These are phyloP conservation scores for Aspergillus ochraceoroseus DNA, from an alignment of 2,329 filamentous ascomycete species.

Conservation along the genomic window DNA sequence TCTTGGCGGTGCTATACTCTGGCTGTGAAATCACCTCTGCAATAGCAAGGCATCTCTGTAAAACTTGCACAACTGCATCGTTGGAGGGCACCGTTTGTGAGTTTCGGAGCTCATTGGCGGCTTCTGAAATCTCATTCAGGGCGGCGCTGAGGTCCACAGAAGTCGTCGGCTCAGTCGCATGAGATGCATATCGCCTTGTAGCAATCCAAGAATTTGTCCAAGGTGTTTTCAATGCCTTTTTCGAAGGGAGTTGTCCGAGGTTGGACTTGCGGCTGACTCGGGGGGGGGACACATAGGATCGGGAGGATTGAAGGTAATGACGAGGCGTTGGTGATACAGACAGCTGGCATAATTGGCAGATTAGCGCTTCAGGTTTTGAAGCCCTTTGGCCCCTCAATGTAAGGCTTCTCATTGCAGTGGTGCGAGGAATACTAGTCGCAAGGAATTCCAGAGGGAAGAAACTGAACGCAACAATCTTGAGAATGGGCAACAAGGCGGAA, in stretches of 20 bases:
- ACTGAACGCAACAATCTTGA: constrained; percentile 6
- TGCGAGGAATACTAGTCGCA: constrained; percentile 3
- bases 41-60: constrained; percentile 35
- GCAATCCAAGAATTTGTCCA: constrained; percentile 3
- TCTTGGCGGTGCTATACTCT: constrained; percentile 21
- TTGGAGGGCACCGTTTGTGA: constrained; percentile 34
- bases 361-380: constrained; percentile 23
- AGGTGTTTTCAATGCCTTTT: constrained; percentile 8
- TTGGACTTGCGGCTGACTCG: constrained; percentile 11
- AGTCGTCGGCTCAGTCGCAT: constrained; percentile 6
- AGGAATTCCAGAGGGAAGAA: constrained; percentile 9
- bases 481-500: constrained; percentile 28
- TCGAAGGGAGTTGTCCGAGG: constrained; percentile 20
- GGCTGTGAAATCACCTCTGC: constrained; percentile 30
- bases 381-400: constrained; percentile 28
- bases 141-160: constrained; percentile 19
- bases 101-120: constrained; percentile 28
- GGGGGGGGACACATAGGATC: constrained; percentile 18
- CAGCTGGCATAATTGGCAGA: constrained; percentile 40
- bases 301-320: constrained; percentile 21
- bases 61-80: constrained; percentile 31
- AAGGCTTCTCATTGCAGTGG: constrained; percentile 35
- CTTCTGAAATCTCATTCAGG: constrained; percentile 31
- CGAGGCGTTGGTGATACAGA: constrained; percentile 25
- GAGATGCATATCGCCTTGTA: constrained; percentile 22